phyloP scores from a whole-genome alignment of 75 land plant genomes.

The Pinus albicaulis region DNA sequence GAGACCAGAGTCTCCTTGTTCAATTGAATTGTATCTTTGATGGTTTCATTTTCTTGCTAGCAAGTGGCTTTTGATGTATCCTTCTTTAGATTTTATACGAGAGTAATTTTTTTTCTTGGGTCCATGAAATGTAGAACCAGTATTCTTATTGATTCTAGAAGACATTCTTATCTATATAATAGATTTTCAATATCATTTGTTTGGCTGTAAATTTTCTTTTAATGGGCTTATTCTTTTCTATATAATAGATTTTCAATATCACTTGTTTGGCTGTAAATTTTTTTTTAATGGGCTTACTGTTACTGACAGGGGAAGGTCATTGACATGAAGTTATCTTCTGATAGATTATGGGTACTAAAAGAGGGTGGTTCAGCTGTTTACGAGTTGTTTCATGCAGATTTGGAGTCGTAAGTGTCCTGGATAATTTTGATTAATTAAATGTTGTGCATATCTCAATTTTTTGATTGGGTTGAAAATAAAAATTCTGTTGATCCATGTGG shows the following conservation, averaged over 20 bases:
- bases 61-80: not conserved
- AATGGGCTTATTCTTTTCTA: too few relatives aligned
- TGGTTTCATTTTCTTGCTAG: not conserved
- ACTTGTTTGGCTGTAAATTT: not conserved
- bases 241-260: too few relatives aligned
- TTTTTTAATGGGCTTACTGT: not conserved
- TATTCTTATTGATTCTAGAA: not conserved
- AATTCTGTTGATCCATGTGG: not conserved
- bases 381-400: conserved; percentile 29
- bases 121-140: not conserved
- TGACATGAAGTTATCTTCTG: conserved; percentile 52
- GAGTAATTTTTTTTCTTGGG: not conserved
- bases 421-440: not conserved
- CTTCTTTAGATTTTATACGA: not conserved
- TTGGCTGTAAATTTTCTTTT: not conserved
- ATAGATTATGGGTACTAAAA: conserved; percentile 70
- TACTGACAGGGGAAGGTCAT: conserved; percentile 59
- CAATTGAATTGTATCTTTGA: not conserved
- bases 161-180: not conserved
- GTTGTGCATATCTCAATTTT: not conserved
- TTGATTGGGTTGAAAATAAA: not conserved
- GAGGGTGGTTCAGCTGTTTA: conserved; percentile 39
- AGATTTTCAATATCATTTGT: not conserved
- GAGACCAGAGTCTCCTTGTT: not conserved
- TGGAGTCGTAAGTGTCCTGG: conserved; percentile 23